Conservation (phyloP, 2,329 filamentous ascomycete species). For the Fusarium veterinarium region DNA sequence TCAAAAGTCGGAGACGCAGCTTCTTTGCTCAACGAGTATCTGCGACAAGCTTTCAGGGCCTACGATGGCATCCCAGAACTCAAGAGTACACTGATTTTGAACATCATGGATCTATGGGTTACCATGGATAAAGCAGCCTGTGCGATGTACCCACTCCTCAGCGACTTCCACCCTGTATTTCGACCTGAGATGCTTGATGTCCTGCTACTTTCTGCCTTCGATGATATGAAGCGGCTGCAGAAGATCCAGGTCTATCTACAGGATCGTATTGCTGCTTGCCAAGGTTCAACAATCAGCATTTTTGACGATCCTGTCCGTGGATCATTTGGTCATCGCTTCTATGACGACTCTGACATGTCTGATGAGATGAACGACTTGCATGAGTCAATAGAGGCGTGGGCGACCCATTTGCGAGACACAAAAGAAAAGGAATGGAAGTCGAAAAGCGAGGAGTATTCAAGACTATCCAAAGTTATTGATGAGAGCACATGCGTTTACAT, state of each 20-base stretch:
- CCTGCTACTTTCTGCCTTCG: constrained; percentile 24
- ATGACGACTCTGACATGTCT: constrained; percentile 37
- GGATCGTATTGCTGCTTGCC: constrained; percentile 28
- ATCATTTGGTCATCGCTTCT: constrained; percentile 45
- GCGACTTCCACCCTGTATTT: constrained; percentile 38
- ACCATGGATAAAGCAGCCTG: constrained; percentile 37
- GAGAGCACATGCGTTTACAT: constrained; percentile 48
- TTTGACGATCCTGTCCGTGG: constrained; percentile 41
- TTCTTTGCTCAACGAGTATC: constrained; percentile 16
- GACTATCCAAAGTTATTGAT: constrained; percentile 47
- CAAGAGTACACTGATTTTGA: constrained; percentile 37
- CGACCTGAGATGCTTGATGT: constrained; percentile 40
- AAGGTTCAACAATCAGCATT: constrained; percentile 25
- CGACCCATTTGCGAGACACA: constrained; percentile 16
- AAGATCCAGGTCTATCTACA: constrained; percentile 37
- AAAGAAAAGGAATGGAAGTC: constrained; percentile 51
- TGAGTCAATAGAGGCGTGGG: constrained; percentile 39
- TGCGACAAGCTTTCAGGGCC: constrained; percentile 3
- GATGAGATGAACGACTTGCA: constrained; percentile 29
- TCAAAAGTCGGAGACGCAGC: constrained; percentile 6
- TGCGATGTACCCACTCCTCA: constrained; percentile 32
- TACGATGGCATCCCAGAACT: constrained; percentile 35
- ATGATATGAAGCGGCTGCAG: constrained; percentile 36
- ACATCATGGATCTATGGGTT: constrained; percentile 42
- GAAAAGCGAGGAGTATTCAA: constrained; percentile 47